These are phyloP conservation scores for Rubroboletus satanas DNA, from an alignment of 768 basidiomycete species.

Conservation along the genomic window DNA sequence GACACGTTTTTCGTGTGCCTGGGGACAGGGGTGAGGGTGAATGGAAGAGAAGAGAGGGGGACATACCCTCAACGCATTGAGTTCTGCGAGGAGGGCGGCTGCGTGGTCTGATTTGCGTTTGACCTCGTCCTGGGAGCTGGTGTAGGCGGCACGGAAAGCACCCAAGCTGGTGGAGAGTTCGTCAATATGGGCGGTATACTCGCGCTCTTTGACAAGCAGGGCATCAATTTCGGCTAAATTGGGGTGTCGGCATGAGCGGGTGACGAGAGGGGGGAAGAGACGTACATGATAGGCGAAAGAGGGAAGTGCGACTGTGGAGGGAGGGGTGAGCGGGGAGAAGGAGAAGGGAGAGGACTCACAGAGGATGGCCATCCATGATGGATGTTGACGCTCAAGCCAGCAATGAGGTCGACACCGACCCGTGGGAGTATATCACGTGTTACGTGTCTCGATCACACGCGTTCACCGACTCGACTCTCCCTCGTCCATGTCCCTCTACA, in stretches of 20 bases:
- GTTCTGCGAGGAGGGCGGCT: constrained; percentile 21
- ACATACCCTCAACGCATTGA: constrained; percentile 26
- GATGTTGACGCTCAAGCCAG: neutral
- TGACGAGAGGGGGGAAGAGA: neutral
- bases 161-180: constrained; percentile 24
- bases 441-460: constrained; percentile 26
- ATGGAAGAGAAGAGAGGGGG: neutral
- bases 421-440: constrained; percentile 34
- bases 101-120: constrained; percentile 13
- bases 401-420: neutral
- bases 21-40: neutral
- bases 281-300: constrained; percentile 10
- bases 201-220: constrained; percentile 22
- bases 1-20: constrained; percentile 34
- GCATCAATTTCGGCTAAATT: constrained; percentile 30
- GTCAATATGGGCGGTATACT: constrained; percentile 15
- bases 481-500: constrained; percentile 14
- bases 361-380: constrained; percentile 18
- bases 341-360: neutral
- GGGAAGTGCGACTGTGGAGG: neutral
- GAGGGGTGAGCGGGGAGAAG: neutral
- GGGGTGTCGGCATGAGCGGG: neutral
- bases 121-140: constrained; percentile 18
- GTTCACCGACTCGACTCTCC: too few relatives aligned
- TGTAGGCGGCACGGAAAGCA: constrained; percentile 29